Evolutionary conservation across 2,329 filamentous ascomycete species (phyloP), one percentile per base, ranked within the genome.

Genomic region (Claviceps paspali): DNA sequence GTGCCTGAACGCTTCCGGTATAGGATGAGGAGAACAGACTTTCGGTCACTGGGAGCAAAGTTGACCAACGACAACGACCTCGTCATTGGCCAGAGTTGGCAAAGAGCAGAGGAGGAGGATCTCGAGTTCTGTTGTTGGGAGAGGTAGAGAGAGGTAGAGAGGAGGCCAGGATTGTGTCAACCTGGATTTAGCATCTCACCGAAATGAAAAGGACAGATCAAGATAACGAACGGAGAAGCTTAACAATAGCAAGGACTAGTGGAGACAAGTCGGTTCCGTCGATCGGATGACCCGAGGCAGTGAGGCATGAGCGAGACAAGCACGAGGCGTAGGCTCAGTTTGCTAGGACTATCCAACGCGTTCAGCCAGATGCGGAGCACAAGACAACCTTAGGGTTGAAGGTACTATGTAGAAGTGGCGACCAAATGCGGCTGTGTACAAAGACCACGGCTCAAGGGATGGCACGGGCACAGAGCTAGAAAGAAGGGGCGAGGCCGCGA

Each of bases 241-340:
- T 32, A 17, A 35, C 28, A 39, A 39, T 32, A 28, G 38, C 29
- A 32, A 30, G 19, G 15, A 32, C 34, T 28, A 32, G 38, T 39
- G 33, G 38, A 31, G 38, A 39, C 28, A 28, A 27, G 33, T 36
- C 38, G 38, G 38, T 35, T 36, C 35, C 33, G 38, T 39, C 38
- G 38, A 33, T 39, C 38, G 38, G 38, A 36, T 39, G 38, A 28
- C 22, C 38, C 29, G n/a, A n/a, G n/a, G n/a, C n/a, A n/a, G n/a
- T 23, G 38, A 36, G 29, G 33, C 33, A 39, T 22, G 33, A 30
- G 28, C 28, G 29, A 39, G 21, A 12, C 27, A 36, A 27, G 33
- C n/a, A n/a, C 14, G 9, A 27, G n/a, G 28, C 17, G 6, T 10
- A 29, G 24, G 24, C 17, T 29, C 18, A 17, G 21, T 29, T 21